These are phyloP conservation scores for Rugiboletus extremiorientalis DNA, from an alignment of 1,284 basidiomycete genomes.

Conservation along the genomic window DNA sequence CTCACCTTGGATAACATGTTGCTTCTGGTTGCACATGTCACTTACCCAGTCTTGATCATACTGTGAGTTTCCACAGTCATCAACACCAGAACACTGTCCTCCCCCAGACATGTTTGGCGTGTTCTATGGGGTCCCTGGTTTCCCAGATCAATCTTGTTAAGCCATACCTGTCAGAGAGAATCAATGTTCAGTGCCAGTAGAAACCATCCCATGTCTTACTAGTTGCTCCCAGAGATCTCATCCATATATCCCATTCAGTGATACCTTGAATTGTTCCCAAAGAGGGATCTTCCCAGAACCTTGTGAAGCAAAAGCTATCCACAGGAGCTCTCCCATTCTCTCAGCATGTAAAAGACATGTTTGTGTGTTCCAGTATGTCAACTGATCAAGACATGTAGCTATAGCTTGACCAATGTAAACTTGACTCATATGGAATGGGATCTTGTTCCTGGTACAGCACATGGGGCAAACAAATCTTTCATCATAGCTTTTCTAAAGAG, in stretches of 20 bases:
- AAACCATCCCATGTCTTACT: too few relatives aligned
- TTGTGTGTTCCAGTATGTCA: neutral
- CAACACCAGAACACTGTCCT: too few relatives aligned
- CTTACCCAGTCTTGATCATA: too few relatives aligned
- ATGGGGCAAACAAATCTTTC: neutral
- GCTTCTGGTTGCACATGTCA: too few relatives aligned
- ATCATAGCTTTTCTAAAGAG: neutral
- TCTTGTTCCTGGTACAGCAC: neutral
- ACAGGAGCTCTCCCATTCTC: neutral
- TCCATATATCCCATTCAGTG: neutral
- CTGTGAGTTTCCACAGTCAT: too few relatives aligned
- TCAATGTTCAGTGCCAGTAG: too few relatives aligned
- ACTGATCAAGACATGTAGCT: neutral
- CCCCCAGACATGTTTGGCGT: too few relatives aligned
- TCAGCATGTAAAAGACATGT: neutral
- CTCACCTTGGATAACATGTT: too few relatives aligned
- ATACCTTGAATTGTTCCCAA: neutral
- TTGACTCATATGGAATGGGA: neutral
- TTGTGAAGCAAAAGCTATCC: neutral
- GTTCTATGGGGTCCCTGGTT: too few relatives aligned
- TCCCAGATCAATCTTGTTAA: too few relatives aligned
- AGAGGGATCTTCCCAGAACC: neutral
- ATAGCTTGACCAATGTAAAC: rapidly evolving
- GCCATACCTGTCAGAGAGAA: too few relatives aligned
- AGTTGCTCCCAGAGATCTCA: neutral